phyloP scores from a whole-genome alignment of 306 rosid genomes.

The Prunus davidiana region DNA sequence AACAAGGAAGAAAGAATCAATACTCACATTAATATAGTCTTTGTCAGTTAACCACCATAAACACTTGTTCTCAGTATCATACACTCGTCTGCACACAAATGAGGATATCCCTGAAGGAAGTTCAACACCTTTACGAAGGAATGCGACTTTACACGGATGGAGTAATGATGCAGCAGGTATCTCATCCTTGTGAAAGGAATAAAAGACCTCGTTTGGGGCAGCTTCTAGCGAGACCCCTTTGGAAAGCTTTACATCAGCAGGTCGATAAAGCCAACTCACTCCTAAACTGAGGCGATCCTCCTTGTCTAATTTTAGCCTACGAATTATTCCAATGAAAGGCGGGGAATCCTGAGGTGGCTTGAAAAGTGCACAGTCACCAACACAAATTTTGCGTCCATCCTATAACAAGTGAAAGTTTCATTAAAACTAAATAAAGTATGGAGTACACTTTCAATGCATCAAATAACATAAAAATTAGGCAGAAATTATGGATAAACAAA shows the following conservation, averaged over 20 bases:
- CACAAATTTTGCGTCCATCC: conserved; percentile 70
- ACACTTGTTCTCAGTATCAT: conserved; percentile 74
- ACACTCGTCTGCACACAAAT: conserved; percentile 83
- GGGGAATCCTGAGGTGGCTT: conserved; percentile 62
- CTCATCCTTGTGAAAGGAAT: conserved; percentile 88
- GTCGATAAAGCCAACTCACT: conserved; percentile 84
- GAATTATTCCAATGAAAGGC: conserved; percentile 76
- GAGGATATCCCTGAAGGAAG: conserved; percentile 75
- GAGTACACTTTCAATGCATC: not conserved
- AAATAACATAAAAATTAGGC: not conserved
- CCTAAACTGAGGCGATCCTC: conserved; percentile 50
- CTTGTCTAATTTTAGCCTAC: conserved; percentile 41
- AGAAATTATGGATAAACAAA: not conserved
- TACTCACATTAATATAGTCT: conserved; percentile 72
- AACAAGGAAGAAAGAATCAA: not conserved
- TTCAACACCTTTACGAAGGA: conserved; percentile 70
- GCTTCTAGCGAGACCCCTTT: conserved; percentile 64
- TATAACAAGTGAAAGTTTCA: conserved; percentile 17
- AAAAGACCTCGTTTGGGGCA: conserved; percentile 79
- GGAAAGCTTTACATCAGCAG: conserved; percentile 65
- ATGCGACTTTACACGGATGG: conserved; percentile 93
- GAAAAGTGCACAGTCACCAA: conserved; percentile 88
- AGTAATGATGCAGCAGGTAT: conserved; percentile 71
- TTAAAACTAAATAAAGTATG: not conserved
- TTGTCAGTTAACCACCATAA: conserved; percentile 87